Evolutionary conservation across 2,329 filamentous ascomycete species (phyloP).

Genomic region (Arthrobotrys megalospora): DNA sequence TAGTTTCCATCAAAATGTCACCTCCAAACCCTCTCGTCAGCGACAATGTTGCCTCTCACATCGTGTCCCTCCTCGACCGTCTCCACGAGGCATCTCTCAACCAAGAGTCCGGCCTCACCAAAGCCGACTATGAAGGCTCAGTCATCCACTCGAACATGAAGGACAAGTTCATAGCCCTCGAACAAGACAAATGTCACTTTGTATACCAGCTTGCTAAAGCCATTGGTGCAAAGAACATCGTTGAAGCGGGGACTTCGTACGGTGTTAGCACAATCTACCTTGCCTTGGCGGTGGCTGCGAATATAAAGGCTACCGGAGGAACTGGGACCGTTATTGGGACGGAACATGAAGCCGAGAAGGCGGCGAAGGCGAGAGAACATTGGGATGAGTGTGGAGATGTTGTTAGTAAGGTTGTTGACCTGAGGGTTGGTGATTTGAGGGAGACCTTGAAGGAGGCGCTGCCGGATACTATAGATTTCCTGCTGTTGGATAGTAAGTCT

Average conservation of each 20-base stretch:
- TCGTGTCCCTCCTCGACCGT: slow-evolving; percentile 66
- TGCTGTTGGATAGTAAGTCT: slow-evolving; percentile 75
- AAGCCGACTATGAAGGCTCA: slow-evolving; percentile 62
- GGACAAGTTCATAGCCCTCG: slow-evolving; percentile 75
- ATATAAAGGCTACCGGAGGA: slow-evolving; percentile 66
- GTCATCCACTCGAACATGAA: slow-evolving; percentile 68
- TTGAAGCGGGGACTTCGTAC: slow-evolving; percentile 76
- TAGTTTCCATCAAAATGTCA: slow-evolving; percentile 35
- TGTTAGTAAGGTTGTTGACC: slow-evolving; percentile 72
- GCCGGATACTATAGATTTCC: slow-evolving; percentile 71
- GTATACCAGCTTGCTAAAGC: slow-evolving; percentile 72
- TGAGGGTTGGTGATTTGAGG: slow-evolving; percentile 73
- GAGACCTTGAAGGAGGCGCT: slow-evolving; percentile 73
- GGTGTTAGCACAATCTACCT: slow-evolving; percentile 77
- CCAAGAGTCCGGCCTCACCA: slow-evolving; percentile 65
- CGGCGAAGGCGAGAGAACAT: slow-evolving; percentile 70
- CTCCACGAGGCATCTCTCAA: slow-evolving; percentile 66
- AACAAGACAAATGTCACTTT: slow-evolving; percentile 74
- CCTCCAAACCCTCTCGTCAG: slow-evolving; percentile 62
- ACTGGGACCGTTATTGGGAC: slow-evolving; percentile 73
- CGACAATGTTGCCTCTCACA: slow-evolving; percentile 65
- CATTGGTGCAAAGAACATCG: slow-evolving; percentile 71
- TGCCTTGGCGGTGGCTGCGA: slow-evolving; percentile 73
- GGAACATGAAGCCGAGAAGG: slow-evolving; percentile 74
- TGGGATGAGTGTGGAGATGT: slow-evolving; percentile 72